These are phyloP conservation scores for Helianthus annuus DNA, from an alignment of 129 eudicot genomes.

Conservation along the genomic window DNA sequence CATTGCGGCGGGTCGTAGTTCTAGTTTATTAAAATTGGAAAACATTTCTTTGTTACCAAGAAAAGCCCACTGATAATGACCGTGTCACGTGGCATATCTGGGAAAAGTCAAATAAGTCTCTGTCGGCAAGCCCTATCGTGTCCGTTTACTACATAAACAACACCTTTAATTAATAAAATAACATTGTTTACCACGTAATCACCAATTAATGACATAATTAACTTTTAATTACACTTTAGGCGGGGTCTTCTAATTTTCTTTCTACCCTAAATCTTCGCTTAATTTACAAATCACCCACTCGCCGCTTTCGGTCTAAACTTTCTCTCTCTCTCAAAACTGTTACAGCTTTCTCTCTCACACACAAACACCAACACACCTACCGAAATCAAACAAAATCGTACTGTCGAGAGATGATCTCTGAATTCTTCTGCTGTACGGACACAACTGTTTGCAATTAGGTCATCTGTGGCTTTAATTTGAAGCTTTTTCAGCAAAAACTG, in stretches of 20 bases:
- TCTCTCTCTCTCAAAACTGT: constrained; percentile 32
- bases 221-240: constrained; percentile 6
- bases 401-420: not conserved
- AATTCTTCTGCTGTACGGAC: constrained; percentile 16
- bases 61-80: not conserved
- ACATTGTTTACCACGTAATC: not conserved
- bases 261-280: constrained; percentile 26
- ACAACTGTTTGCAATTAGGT: not conserved
- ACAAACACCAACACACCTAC: constrained; percentile 30
- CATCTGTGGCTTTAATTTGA: constrained; percentile 12
- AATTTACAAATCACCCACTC: constrained; percentile 10
- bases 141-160: not conserved
- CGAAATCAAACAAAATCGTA: constrained; percentile 15
- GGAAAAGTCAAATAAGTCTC: constrained; percentile 21
- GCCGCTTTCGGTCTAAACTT: constrained; percentile 8
- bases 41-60: not conserved
- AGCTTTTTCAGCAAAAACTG: not conserved
- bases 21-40: not conserved
- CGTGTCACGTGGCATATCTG: constrained; percentile 3
- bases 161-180: not conserved
- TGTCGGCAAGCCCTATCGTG: constrained; percentile 28
- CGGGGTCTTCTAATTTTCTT: constrained; percentile 6
- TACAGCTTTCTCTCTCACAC: constrained; percentile 23
- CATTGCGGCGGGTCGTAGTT: too few species aligned
- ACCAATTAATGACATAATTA: not conserved